Conservation (phyloP, 2,329 filamentous ascomycete species). For the Aspergillus brasiliensis region DNA sequence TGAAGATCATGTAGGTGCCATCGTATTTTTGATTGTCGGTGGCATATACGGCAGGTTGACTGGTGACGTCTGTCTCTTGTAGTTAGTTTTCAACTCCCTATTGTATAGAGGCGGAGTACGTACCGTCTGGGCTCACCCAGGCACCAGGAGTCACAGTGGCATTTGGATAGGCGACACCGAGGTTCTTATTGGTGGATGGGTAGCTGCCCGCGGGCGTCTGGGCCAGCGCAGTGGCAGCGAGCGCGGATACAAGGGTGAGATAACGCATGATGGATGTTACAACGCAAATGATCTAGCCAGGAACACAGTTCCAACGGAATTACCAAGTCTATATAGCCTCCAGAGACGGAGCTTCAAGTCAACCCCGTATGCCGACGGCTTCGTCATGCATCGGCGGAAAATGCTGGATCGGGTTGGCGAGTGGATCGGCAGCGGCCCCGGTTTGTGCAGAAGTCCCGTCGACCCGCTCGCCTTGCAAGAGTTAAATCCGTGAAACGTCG, state of each 20-base stretch:
- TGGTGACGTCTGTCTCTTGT: neutral
- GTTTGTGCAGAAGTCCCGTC: neutral
- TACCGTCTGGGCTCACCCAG: neutral
- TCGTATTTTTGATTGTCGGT: neutral
- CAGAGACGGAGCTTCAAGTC: neutral
- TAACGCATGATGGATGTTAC: neutral
- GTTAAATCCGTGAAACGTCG: neutral
- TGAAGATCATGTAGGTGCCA: constrained; percentile 1
- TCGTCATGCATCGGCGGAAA: neutral
- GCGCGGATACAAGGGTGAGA: neutral
- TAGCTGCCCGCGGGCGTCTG: neutral
- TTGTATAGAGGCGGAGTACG: neutral
- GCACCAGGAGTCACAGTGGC: neutral
- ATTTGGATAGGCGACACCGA: neutral
- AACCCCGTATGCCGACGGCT: neutral
- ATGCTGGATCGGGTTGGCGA: neutral
- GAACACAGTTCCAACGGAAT: too few relatives aligned
- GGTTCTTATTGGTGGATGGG: neutral
- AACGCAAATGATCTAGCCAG: too few relatives aligned
- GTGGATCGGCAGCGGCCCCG: neutral
- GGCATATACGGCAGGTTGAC: neutral
- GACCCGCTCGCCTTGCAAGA: neutral
- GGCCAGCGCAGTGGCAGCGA: neutral
- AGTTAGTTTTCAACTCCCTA: neutral
- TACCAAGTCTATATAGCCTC: neutral